Evolutionary conservation across 1,284 basidiomycete species (phyloP), one percentile per base, ranked within the genome.

Genomic region (Tylopilus sp.): DNA sequence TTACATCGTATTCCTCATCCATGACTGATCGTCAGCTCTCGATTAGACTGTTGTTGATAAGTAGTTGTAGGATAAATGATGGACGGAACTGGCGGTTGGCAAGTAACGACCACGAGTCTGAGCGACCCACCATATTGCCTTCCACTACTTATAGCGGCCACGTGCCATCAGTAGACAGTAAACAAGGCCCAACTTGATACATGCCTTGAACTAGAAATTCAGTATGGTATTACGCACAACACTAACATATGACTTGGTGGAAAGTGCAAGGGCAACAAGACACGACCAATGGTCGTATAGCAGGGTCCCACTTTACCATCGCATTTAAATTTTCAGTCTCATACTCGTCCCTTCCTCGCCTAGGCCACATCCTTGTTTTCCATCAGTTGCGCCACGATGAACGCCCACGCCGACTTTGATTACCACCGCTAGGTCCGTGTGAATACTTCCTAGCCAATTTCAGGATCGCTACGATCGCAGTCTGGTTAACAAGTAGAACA

Each of bases 1-100:
- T 61, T 72, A 91, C 90, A 74, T 92, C 90, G 73, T 92, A 92
- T 79, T 88, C 86, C 79, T 92, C 90, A 86, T 92, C 90, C 90
- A 92, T 92, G 19, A 70, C 72, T 28, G 70, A 72, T 63, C 52
- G 52, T 52, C 24, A 52, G 47, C 33, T 52, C 45, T 57, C 22
- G 41, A 54, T 56, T 56, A 56, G 50, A 41, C 36, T 47, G 50
- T 19, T 35, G 42, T 41, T 24, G 28, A n/a, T n/a, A n/a, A n/a
- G 32, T 43, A 39, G 43, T 48, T 36, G 47, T 66, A 64, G 52
- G 41, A 45, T 59, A 53, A 48, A 51, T 32, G 49, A 25, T 47
- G 43, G 42, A 52, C 52, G 44, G 22, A 46, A 55, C 22, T 55
- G 48, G 43, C 54, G 33, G 62, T 57, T 66, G 62, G 44, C 53